These are phyloP conservation scores for Fusarium praegraminearum DNA, from an alignment of 2,329 filamentous ascomycete species.

Conservation along the genomic window DNA sequence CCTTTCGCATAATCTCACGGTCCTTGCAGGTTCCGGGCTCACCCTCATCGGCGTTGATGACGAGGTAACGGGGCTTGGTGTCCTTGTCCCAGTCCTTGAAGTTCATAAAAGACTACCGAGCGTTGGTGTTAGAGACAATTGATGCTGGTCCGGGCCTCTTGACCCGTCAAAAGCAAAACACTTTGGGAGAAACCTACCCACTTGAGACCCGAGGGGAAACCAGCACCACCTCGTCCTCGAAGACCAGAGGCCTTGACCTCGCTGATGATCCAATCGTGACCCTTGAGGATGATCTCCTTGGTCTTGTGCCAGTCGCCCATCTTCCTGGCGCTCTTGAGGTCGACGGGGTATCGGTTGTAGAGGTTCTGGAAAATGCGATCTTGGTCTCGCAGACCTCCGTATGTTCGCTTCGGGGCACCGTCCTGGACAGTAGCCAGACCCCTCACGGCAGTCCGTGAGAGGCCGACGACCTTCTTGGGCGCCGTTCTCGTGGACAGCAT, in stretches of 20 bases:
- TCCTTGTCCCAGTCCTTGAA: constrained; percentile 99
- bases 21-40: constrained; percentile 99
- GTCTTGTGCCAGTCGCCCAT: constrained; percentile 99
- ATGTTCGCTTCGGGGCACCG: constrained; percentile 74
- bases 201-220: constrained; percentile 98
- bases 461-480: constrained; percentile 54
- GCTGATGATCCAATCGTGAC: constrained; percentile 98
- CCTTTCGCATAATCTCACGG: constrained; percentile 99
- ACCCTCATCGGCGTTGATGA: constrained; percentile 98
- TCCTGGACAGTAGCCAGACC: constrained; percentile 86
- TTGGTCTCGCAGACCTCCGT: constrained; percentile 93
- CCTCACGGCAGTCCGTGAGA: constrained; percentile 66
- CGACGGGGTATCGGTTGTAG: constrained; percentile 90
- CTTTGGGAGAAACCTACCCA: constrained; percentile 74
- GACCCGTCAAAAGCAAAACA: constrained; percentile 20
- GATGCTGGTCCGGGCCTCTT: constrained; percentile 39
- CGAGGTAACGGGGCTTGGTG: constrained; percentile 92
- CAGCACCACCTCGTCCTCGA: constrained; percentile 94
- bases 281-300: constrained; percentile 97
- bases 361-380: constrained; percentile 99
- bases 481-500: constrained; percentile 62
- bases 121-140: constrained; percentile 38
- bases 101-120: constrained; percentile 94
- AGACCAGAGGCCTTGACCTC: constrained; percentile 98
- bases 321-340: constrained; percentile 94